Evolutionary conservation across 371 early-diverging fungal genomes (phyloP), one percentile per base, ranked within the genome.

Genomic region (Haplosporangium sp.): DNA sequence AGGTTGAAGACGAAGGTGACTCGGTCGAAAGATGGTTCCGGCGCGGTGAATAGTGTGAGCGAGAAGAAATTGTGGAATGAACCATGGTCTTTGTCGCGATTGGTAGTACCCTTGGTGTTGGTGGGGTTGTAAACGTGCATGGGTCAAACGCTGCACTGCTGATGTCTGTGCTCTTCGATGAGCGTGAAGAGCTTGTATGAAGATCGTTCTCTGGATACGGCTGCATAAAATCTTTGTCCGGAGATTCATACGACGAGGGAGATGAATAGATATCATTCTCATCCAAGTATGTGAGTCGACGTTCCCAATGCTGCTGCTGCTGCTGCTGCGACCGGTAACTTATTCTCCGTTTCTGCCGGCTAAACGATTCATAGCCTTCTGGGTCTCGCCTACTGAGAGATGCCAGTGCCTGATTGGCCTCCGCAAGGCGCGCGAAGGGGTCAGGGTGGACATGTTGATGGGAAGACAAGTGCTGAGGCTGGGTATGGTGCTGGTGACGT

Each of bases 1-100:
- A 56, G 38, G 52, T 67, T 5, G 77, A 76, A 11, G 77, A 67
- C 0, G 77, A 60, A 18, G 67, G 67, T 11, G 77, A 71, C 52
- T 71, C 40, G 2, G 64, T 55, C 1, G 67, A 40, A 16, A 67
- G 60, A 0, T 54, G 62, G 47, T 67, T 62, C 0, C 14, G 51
- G 16, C 51, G 60, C n/a, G 65, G 54, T 6, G 69, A 56, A n/a
- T 55, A 38, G 14, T 37, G 36, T 11, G 62, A 23, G 1, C 18
- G 11, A 13, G 29, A 23, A 42, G 21, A 13, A 13, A 57, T 6
- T 12, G 37, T 50, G 3, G 57, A 23, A 46, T 40, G 41, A 10
- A n/a, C 16, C 2, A 13, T 13, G 7, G n/a, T 3, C 36, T 54
- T 64, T 23, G 62, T 65, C 6, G 14, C 14, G 4, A 62, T 47